phyloP scores from a whole-genome alignment of 2,329 filamentous ascomycete genomes.

The Hymenoscyphus occultus region DNA sequence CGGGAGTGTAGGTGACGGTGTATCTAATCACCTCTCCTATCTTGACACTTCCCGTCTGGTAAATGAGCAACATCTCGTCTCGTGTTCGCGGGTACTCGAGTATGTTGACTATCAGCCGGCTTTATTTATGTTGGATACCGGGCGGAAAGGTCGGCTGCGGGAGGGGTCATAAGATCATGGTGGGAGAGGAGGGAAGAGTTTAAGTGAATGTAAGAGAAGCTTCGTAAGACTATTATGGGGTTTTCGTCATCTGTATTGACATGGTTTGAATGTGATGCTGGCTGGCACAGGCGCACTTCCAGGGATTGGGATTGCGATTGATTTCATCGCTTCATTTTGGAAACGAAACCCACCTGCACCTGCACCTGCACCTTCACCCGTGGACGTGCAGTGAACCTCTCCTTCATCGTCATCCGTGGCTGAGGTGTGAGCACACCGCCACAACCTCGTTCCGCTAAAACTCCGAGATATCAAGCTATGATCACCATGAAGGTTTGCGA shows the following conservation, averaged over 20 bases:
- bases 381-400: too few species aligned
- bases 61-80: constrained; percentile 75
- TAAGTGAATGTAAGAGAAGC: background rate
- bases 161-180: constrained; percentile 9
- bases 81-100: background rate
- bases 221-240: background rate
- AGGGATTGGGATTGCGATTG: background rate
- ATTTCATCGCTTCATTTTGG: background rate
- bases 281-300: background rate
- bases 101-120: background rate
- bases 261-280: background rate
- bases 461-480: too few species aligned
- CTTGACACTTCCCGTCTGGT: constrained; percentile 88
- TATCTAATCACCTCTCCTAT: constrained; percentile 92
- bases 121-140: background rate
- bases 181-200: background rate
- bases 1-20: constrained; percentile 88
- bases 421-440: too few species aligned
- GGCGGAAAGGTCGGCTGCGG: background rate
- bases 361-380: too few species aligned
- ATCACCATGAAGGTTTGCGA: too few species aligned
- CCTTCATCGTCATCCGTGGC: too few species aligned
- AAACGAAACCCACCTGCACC: too few species aligned
- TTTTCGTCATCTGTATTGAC: background rate
- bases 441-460: too few species aligned